Base-by-base conservation (phyloP, 2,329 filamentous ascomycete genomes). In the Trichothecium sympodiale region DNA sequence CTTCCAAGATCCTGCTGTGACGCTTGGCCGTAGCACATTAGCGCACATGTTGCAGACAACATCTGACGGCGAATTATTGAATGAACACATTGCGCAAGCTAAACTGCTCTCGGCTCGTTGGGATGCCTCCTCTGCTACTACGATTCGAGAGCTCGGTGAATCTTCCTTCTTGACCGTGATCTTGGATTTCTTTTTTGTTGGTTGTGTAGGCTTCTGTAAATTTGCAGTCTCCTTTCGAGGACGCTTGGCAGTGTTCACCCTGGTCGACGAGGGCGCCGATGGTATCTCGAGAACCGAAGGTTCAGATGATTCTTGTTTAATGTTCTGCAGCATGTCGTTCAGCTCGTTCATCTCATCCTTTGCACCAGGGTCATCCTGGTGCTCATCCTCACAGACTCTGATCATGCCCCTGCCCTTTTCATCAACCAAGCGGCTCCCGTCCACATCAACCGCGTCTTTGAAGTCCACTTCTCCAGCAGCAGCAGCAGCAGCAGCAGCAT, bases 341-440 rank as follows among this genome's bases (percentile, higher is more conserved):
- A 91, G 61, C 53, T 93, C 84, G 12, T 68, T 64, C 46, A 85
- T 60, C 55, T 93, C 59, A 14, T 50, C 49, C 17, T 36, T 48
- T 4, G 54, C 59, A 6, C 45, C 51, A 4, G 47, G 42, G 31
- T 80, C 75, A 27, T 71, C 66, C 3, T 48, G 48, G 27, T 64
- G 37, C 65, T 85, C 80, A 31, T 82, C 80, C 41, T 79, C 80
- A 50, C 85, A 91, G 1, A 91, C 75, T 46, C 74, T 82, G 41
- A 89, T 61, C 66, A 93, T 67, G 10, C 71, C 69, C 15, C 70
- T 65, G 0, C 81, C 84, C 36, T 80, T 71, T 8, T 64, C 62
- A 49, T 88, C 83, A 16, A 80, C 56, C 31, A 88, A 60, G 40
- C 62, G 69, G 35, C 64, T 70, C 1, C 82, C 80, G 45, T 85